These are phyloP conservation scores for Sporothrix schenckii DNA, from an alignment of 2,329 filamentous ascomycete species.

Conservation along the genomic window DNA sequence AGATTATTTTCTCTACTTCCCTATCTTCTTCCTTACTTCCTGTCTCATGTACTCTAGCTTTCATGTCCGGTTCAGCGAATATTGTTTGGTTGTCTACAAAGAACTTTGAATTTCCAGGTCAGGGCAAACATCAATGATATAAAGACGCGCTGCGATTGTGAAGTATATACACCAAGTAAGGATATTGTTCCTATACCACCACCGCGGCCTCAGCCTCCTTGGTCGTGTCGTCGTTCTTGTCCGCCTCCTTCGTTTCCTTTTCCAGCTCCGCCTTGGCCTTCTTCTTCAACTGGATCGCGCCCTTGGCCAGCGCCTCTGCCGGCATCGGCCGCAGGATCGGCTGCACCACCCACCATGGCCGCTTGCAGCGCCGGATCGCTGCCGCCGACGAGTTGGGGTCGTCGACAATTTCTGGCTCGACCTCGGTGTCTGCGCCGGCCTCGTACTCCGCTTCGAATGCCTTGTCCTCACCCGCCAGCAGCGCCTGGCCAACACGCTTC, in stretches of 20 bases:
- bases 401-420: constrained; percentile 41
- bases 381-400: constrained; percentile 63
- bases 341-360: constrained; percentile 90
- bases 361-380: constrained; percentile 71
- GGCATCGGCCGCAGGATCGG: constrained; percentile 84
- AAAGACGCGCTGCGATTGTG: not conserved
- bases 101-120: not conserved
- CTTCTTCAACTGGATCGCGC: constrained; percentile 73
- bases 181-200: not conserved
- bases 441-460: constrained; percentile 53
- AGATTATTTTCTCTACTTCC: too few relatives aligned
- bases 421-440: constrained; percentile 37
- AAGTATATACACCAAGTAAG: not conserved
- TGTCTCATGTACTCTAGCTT: not conserved
- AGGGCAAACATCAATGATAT: not conserved
- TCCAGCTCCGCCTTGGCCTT: constrained; percentile 53
- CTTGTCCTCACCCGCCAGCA: constrained; percentile 73
- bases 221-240: not conserved
- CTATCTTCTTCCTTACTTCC: too few relatives aligned
- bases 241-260: constrained; percentile 9
- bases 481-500: constrained; percentile 68
- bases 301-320: constrained; percentile 81
- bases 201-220: not conserved
- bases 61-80: constrained; percentile 6
- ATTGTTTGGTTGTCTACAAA: not conserved